A percentile compares a stretch with the other conserved stretches of the same genome.
phyloP scores from a whole-genome alignment of 208 protist species.

The Vickermania ingenoplastis region DNA sequence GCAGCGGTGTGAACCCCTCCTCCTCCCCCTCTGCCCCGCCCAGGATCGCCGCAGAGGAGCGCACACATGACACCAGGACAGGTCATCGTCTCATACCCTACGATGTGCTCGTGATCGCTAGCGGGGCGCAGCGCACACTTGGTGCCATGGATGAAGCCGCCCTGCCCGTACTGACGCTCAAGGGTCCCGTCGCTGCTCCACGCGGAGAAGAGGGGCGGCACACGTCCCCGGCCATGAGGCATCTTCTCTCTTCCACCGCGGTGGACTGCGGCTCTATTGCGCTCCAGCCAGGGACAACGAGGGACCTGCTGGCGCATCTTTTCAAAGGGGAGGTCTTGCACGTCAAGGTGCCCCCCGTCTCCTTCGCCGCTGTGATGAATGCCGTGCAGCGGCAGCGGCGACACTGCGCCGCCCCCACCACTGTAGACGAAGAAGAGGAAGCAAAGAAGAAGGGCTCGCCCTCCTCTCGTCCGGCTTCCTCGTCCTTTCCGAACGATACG shows the following conservation, averaged over 20 bases:
- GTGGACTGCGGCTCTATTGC: slow-evolving; percentile 66
- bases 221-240: neutral
- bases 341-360: slow-evolving; percentile 68
- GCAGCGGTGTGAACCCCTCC: too few relatives aligned
- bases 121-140: slow-evolving; percentile 44
- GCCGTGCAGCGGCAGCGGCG: slow-evolving; percentile 6
- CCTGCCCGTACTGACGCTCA: neutral
- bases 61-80: slow-evolving; percentile 3
- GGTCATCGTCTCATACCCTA: slow-evolving; percentile 19
- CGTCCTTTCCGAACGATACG: neutral
- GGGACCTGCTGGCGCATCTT: slow-evolving; percentile 52
- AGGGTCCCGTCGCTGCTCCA: neutral
- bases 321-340: slow-evolving; percentile 66
- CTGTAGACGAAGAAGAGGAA: neutral
- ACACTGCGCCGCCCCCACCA: neutral
- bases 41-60: neutral
- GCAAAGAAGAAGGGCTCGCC: neutral
- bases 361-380: slow-evolving; percentile 39
- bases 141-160: slow-evolving; percentile 21
- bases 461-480: neutral
- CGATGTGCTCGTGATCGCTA: slow-evolving; percentile 73
- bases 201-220: neutral
- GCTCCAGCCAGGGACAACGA: slow-evolving; percentile 71
- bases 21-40: neutral
- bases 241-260: slow-evolving; percentile 6